Base-by-base conservation (phyloP, 2,329 filamentous ascomycete genomes). In the Pestalotiopsis sp. region DNA sequence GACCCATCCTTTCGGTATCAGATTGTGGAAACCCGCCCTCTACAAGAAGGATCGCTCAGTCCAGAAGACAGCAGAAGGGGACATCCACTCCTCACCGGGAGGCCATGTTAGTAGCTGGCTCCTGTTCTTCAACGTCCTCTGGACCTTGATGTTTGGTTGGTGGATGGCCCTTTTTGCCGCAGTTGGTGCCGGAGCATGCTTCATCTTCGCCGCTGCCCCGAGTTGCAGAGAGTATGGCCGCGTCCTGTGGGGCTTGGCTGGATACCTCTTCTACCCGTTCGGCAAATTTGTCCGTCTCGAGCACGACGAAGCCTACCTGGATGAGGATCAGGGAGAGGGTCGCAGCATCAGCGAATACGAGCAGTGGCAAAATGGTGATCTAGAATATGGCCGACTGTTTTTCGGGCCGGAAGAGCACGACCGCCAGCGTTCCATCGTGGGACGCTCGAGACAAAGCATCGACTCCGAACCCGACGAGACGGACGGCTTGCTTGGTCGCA, bases 11-110 rank as follows among this genome's bases (percentile, higher is more conserved):
- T 99, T 99, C 76, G 96, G 96, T 85, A 98, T 99, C 78, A 91
- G 97, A 79, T 93, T 99, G 72, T 99, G 96, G 96, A 99, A 99
- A 81, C 96, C 96, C 58, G 97, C 96, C 1, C 81, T 99, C 71
- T 99, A 99, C 87, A 99, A 99, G 83, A 99, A 99, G 81, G 91
- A 92, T 75, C 91, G 96, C 68, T 99, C 96, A 1, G 97, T 99
- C 49, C 94, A 98, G 79, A 96, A 97, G 81, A 97, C 91, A 61
- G 96, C 96, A 5, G 95, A 98, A 82, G 95, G 93, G 14, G 96
- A 99, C 79, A 98, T 99, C 69, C 96, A 99, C 83, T 98, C 95
- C 3, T 91, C 93, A 1, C 96, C 96, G 0, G 96, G 96, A 25
- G 93, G 93, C 20, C 91, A 90, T 74, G 95, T 98, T 71, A 95